Evolutionary conservation across 805 yeast species (phyloP), one percentile per base, ranked within the genome.

Genomic region (Candida dajiaensis): DNA sequence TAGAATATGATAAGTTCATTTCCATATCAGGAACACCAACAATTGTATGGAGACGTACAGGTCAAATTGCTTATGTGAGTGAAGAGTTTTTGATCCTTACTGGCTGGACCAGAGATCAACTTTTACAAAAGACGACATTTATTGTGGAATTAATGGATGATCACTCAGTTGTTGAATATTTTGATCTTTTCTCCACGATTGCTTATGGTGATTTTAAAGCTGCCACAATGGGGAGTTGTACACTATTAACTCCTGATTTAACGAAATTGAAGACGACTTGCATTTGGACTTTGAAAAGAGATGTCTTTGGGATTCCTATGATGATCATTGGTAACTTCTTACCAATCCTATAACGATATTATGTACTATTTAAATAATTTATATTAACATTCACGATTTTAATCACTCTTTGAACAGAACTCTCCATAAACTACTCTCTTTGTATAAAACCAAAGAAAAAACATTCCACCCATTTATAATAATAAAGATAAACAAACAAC

Each of bases 281-380:
- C 57, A 83, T 86, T 57, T 88, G 97, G 95, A 94, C 98, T 1
- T 69, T 94, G 53, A 89, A 90, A 61, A 73, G 97, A 62, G 98
- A 92, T 62, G 95, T 92, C 16, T 92, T 94, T 67, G 97, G 97
- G 9, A 83, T 92, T 44, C 99, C 99, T 15, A 84, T 94, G 89
- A 90, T 92, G 95, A 84, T 94, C 20, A 78, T 92, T 29, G 98
- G 97, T 16, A 94, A 89, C 61, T 92, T 92, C 62, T 70, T 92
- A 56, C 98, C 97, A 0, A 83, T 88, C 23, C 50, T 80, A 42
- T 72, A 69, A 36, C 35, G 16, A 25, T 19, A 31, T 31, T 11
- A 10, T 25, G 28, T 25, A 25, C 28, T 25, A 25, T 15, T n/a
- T n/a, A n/a, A n/a, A n/a, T n/a, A n/a, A 25, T 18, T 21, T 16